Conservation (phyloP, 2,329 filamentous ascomycete genomes). For the Neobulgaria alba region DNA sequence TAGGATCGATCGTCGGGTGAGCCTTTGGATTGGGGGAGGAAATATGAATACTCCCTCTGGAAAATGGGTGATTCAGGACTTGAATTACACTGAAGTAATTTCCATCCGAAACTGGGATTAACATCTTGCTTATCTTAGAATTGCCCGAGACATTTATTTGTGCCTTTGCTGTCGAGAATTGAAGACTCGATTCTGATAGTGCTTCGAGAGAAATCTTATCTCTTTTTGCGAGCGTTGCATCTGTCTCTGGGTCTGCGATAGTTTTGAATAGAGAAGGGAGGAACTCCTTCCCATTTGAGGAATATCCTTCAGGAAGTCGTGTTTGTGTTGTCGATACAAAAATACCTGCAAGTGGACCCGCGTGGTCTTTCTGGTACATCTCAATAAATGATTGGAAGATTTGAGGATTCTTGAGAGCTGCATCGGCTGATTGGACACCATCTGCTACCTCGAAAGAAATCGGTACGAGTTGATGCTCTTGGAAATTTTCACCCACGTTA, state of each 20-base stretch:
- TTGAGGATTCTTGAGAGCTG: slow-evolving; percentile 26
- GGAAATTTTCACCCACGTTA: slow-evolving; percentile 27
- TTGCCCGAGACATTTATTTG: slow-evolving; percentile 11
- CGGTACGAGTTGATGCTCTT: slow-evolving; percentile 33
- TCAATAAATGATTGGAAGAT: slow-evolving; percentile 10
- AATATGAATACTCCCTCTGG: slow-evolving; percentile 35
- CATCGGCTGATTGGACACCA: slow-evolving; percentile 29
- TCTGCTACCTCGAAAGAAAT: slow-evolving; percentile 34
- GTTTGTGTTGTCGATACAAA: not conserved
- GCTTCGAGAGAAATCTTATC: not conserved
- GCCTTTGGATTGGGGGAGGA: slow-evolving; percentile 28
- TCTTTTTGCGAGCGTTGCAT: not conserved
- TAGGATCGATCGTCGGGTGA: slow-evolving; percentile 34
- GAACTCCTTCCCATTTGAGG: not conserved
- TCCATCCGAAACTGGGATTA: slow-evolving; percentile 2
- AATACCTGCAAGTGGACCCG: slow-evolving; percentile 9
- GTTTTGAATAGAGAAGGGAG: slow-evolving; percentile 2
- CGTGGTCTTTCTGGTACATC: slow-evolving; percentile 8
- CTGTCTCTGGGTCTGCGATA: slow-evolving; percentile 5
- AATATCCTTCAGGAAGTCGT: slow-evolving; percentile 1
- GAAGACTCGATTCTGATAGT: slow-evolving; percentile 3
- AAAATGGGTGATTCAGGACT: slow-evolving; percentile 33
- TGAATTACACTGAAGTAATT: slow-evolving; percentile 19
- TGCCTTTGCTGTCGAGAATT: slow-evolving; percentile 10
- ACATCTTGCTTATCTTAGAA: not conserved